Conservation (phyloP, 1,139 yeast species). For the Debaryomycetaceae sp. region DNA sequence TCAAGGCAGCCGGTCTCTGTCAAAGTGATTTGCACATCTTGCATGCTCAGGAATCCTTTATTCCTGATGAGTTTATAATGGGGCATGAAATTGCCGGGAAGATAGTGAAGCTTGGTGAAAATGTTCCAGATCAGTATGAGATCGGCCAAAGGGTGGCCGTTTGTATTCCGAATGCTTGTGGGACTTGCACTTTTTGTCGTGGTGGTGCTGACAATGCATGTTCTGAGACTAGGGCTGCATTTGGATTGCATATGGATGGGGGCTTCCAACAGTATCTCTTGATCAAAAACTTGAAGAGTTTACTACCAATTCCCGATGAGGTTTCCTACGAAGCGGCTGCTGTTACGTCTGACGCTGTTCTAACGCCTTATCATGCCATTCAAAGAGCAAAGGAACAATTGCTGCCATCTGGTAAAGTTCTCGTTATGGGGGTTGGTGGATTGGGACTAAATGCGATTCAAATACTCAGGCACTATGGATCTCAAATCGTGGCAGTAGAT, state of each 20-base stretch:
- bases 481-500: slow-evolving; percentile 2
- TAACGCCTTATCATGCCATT: slow-evolving; percentile 52
- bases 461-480: slow-evolving; percentile 25
- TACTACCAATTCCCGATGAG: slow-evolving; percentile 46
- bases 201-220: slow-evolving; percentile 43
- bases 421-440: slow-evolving; percentile 50
- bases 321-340: slow-evolving; percentile 48
- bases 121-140: slow-evolving; percentile 20
- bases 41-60: slow-evolving; percentile 19
- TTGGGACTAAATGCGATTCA: slow-evolving; percentile 50
- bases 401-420: slow-evolving; percentile 36
- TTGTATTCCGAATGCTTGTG: slow-evolving; percentile 40
- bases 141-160: slow-evolving; percentile 38
- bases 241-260: slow-evolving; percentile 46
- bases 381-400: slow-evolving; percentile 32
- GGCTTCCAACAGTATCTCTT: slow-evolving; percentile 49
- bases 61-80: slow-evolving; percentile 38
- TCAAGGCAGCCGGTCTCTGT: slow-evolving; percentile 54
- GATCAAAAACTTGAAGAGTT: slow-evolving; percentile 30
- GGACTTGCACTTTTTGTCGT: slow-evolving; percentile 41
- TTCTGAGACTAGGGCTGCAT: slow-evolving; percentile 17
- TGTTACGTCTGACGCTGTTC: slow-evolving; percentile 46
- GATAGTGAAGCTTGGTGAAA: slow-evolving; percentile 39
- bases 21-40: slow-evolving; percentile 49
- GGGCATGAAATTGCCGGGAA: slow-evolving; percentile 60